phyloP scores from a whole-genome alignment of 2,329 filamentous ascomycete species.

The Cladophialophora exuberans region DNA sequence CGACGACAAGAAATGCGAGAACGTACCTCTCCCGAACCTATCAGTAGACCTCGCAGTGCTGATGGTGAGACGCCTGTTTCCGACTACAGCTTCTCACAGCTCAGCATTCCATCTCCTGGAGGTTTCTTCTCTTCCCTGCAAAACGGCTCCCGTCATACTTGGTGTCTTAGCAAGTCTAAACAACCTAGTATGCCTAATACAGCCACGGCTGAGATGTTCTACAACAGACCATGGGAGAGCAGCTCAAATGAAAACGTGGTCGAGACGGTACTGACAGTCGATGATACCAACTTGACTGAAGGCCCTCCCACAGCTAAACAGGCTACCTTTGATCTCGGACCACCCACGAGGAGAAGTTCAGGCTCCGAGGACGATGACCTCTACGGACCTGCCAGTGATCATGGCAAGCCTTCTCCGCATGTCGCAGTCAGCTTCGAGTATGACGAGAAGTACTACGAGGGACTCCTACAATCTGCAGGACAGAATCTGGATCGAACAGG shows the following conservation, averaged over 20 bases:
- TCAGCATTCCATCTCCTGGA: constrained; percentile 88
- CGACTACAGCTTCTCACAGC: constrained; percentile 72
- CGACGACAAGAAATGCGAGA: constrained; percentile 61
- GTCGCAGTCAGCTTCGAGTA: constrained; percentile 62
- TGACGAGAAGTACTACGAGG: constrained; percentile 73
- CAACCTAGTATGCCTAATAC: constrained; percentile 68
- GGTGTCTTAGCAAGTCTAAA: constrained; percentile 58
- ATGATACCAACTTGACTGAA: constrained; percentile 52
- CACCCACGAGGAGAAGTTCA: constrained; percentile 4
- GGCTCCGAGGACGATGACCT: constrained; percentile 31
- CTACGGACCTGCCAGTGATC: constrained; percentile 25
- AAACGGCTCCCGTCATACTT: constrained; percentile 75
- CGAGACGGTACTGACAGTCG: constrained; percentile 69
- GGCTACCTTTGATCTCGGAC: constrained; percentile 32
- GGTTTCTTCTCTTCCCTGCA: constrained; percentile 89
- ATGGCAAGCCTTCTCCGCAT: constrained; percentile 30
- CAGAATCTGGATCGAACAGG: constrained; percentile 84
- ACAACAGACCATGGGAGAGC: constrained; percentile 75
- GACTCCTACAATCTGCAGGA: constrained; percentile 70
- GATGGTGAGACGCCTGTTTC: constrained; percentile 57
- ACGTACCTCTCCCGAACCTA: constrained; percentile 50
- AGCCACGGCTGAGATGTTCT: constrained; percentile 89
- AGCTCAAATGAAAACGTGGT: constrained; percentile 48
- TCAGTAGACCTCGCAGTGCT: constrained; percentile 48
- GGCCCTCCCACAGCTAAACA: constrained; percentile 68